A percentile compares a stretch with the other conserved stretches of the same genome.
Evolutionary conservation across 2,329 filamentous ascomycete genomes (phyloP).

Genomic region (Sporothrix schenckii): DNA sequence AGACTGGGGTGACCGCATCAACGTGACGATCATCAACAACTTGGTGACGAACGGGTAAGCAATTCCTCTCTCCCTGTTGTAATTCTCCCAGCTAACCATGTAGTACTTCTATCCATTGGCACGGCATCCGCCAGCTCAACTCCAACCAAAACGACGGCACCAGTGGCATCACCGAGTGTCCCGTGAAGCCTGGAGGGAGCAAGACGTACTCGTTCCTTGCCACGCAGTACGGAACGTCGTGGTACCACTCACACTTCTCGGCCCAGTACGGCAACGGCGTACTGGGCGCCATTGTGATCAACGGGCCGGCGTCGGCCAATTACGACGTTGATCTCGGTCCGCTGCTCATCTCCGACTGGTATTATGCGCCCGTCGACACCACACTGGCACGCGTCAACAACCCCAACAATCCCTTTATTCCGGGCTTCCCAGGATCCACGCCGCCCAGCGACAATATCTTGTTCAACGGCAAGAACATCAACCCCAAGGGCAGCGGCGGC

Average conservation of each 20-base stretch:
- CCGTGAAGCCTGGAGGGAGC: conserved; percentile 43
- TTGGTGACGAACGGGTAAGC: conserved; percentile 53
- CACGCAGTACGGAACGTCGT: conserved; percentile 46
- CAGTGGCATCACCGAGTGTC: conserved; percentile 51
- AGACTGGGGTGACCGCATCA: conserved; percentile 55
- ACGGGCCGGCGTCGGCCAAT: conserved; percentile 45
- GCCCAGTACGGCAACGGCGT: conserved; percentile 55
- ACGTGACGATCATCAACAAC: conserved; percentile 67
- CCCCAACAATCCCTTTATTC: conserved; percentile 36
- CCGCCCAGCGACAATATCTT: conserved; percentile 46
- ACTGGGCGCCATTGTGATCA: conserved; percentile 53
- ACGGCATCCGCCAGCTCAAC: conserved; percentile 51
- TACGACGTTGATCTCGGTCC: conserved; percentile 59
- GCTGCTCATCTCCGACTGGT: conserved; percentile 59
- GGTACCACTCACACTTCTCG: conserved; percentile 55
- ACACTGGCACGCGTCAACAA: conserved; percentile 36
- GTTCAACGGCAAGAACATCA: conserved; percentile 49
- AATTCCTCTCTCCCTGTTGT: conserved; percentile 49
- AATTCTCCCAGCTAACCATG: conserved; percentile 47
- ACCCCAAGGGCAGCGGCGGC: conserved; percentile 39
- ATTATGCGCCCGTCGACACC: conserved; percentile 48
- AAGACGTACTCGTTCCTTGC: conserved; percentile 45
- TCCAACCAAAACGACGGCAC: conserved; percentile 51
- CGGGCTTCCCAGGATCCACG: conserved; percentile 37
- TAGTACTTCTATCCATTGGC: conserved; percentile 52